Conservation (phyloP, 148 eudicot species). For the Simmondsia chinensis region DNA sequence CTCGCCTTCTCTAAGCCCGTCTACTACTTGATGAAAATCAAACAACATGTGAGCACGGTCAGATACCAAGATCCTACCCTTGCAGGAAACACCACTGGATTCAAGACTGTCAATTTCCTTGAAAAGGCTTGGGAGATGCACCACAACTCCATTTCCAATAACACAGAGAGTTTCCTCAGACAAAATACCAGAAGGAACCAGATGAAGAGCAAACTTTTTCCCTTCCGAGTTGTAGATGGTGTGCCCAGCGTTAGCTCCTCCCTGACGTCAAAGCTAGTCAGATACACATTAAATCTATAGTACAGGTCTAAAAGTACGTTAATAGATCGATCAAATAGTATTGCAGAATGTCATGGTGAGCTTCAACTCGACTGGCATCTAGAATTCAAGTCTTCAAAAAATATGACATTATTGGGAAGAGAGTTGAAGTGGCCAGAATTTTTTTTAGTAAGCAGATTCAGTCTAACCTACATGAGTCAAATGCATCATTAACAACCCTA, state of each 20-base stretch:
- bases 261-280: conserved; percentile 38
- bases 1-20: conserved; percentile 90
- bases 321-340: not conserved
- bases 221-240: conserved; percentile 94
- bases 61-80: conserved; percentile 81
- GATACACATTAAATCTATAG: too few species aligned
- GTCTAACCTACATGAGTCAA: too few species aligned
- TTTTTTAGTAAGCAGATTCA: too few species aligned
- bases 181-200: conserved; percentile 95
- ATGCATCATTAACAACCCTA: too few species aligned
- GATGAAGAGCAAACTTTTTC: conserved; percentile 91
- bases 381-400: too few species aligned
- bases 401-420: too few species aligned
- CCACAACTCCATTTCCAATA: conserved; percentile 94
- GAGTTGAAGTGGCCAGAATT: too few species aligned
- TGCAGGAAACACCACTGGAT: conserved; percentile 76
- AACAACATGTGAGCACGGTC: conserved; percentile 93
- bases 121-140: conserved; percentile 86
- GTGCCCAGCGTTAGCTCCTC: conserved; percentile 98
- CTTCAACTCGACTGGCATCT: too few species aligned
- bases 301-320: not conserved
- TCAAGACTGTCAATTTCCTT: conserved; percentile 83
- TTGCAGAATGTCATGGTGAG: too few species aligned
- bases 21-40: conserved; percentile 80
- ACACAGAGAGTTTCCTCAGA: conserved; percentile 82